Percentiles rank a stretch among this genome's conserved stretches.
Evolutionary conservation across 805 yeast species (phyloP).

Genomic region (Sugiyamaella smithiae): DNA sequence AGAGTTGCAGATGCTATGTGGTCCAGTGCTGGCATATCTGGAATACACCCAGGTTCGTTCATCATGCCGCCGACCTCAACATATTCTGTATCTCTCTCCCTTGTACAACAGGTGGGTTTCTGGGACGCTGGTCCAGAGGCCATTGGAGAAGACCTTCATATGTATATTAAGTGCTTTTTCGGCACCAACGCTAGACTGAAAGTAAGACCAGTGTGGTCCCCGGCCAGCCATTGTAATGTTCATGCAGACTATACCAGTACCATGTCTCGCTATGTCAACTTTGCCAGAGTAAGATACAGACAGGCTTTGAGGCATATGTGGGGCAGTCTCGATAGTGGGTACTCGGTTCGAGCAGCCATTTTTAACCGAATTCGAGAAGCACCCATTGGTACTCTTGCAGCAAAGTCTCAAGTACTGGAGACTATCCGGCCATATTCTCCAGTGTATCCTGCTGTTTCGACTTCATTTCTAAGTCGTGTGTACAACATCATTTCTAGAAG

Average conservation of each 20-base stretch:
- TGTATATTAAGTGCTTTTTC: conserved; percentile 1
- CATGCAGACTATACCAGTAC: background rate
- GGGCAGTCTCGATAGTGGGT: conserved; percentile 7
- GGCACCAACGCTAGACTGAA: background rate
- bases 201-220: background rate
- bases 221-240: conserved; percentile 5
- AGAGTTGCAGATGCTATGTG: background rate
- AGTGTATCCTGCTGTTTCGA: background rate
- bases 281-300: background rate
- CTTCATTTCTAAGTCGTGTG: background rate
- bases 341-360: background rate
- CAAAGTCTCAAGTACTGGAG: background rate
- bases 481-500: background rate
- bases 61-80: conserved; percentile 1
- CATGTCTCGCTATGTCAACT: background rate
- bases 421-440: background rate
- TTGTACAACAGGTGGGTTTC: background rate
- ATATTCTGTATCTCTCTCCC: background rate
- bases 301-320: conserved; percentile 7
- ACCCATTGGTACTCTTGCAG: background rate
- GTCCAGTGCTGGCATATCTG: conserved; percentile 2
- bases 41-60: background rate
- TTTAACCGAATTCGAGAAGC: background rate
- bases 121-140: conserved; percentile 4
- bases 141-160: background rate